Conservation (phyloP, 2,329 filamentous ascomycete genomes). For the Magnaporthiopsis rhizophila region DNA sequence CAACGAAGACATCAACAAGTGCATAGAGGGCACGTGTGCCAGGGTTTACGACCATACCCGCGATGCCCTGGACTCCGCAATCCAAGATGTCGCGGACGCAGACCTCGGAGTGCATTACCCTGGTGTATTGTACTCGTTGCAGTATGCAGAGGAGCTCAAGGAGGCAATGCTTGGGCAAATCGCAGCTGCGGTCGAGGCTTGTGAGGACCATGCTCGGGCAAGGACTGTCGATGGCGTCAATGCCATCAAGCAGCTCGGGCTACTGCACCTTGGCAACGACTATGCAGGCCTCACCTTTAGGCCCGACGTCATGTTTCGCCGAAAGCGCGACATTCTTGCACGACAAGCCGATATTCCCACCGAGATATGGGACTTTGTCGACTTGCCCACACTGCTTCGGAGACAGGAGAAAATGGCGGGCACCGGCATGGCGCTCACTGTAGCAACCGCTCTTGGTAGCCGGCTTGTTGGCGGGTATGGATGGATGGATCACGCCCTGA, state of each 20-base stretch:
- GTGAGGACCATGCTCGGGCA: constrained; percentile 77
- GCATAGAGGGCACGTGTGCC: constrained; percentile 77
- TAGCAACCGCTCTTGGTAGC: constrained; percentile 77
- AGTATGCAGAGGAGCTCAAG: constrained; percentile 90
- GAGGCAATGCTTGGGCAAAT: constrained; percentile 87
- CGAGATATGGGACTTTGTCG: constrained; percentile 89
- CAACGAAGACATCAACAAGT: constrained; percentile 70
- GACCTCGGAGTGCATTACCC: constrained; percentile 81
- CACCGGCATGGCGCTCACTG: constrained; percentile 88
- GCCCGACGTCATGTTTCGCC: constrained; percentile 88
- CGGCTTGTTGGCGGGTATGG: constrained; percentile 74
- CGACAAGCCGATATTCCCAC: constrained; percentile 81
- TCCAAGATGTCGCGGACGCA: constrained; percentile 62
- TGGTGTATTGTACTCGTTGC: constrained; percentile 75
- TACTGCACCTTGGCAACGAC: constrained; percentile 81
- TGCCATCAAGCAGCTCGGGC: constrained; percentile 78
- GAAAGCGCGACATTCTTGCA: constrained; percentile 71
- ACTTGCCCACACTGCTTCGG: constrained; percentile 73
- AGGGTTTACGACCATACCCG: constrained; percentile 82
- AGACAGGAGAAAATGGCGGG: constrained; percentile 91
- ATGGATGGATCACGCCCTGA: constrained; percentile 83
- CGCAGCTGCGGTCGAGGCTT: constrained; percentile 65
- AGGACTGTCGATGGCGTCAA: constrained; percentile 76
- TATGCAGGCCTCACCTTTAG: constrained; percentile 83
- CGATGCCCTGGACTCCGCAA: constrained; percentile 64